A percentile compares a stretch with the other conserved stretches of the same genome.
Evolutionary conservation across 139 green algal genomes (phyloP).

Genomic region (Marvania coccoides): DNA sequence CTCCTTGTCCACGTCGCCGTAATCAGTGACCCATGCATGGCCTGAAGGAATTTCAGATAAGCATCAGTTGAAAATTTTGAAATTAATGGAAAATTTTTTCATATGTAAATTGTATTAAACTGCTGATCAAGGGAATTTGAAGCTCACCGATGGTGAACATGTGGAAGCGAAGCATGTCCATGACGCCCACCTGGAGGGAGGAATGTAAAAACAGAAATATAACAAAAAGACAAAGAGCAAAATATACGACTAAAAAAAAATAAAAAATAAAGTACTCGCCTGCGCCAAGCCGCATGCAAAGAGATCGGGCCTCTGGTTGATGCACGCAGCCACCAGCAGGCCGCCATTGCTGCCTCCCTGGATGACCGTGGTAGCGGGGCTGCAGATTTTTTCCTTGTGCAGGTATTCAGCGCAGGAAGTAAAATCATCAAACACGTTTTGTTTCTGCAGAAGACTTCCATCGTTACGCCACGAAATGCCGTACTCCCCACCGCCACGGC

Average conservation of each 20-base stretch:
- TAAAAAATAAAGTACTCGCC: conserved; percentile 26
- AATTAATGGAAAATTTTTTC: neutral
- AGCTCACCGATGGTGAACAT: conserved; percentile 79
- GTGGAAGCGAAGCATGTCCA: conserved; percentile 96
- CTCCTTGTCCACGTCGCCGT: conserved; percentile 64
- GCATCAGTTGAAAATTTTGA: neutral
- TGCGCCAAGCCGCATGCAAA: conserved; percentile 69
- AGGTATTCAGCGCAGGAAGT: conserved; percentile 70
- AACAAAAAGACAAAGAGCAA: no score
- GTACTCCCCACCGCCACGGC: conserved; percentile 89
- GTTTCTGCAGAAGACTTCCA: conserved; percentile 57
- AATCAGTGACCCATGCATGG: conserved; percentile 77
- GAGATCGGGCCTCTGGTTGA: conserved; percentile 89
- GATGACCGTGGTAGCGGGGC: conserved; percentile 57
- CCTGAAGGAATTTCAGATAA: no score
- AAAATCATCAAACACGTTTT: conserved; percentile 91
- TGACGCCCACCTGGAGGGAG: conserved; percentile 66
- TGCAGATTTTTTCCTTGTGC: conserved; percentile 45
- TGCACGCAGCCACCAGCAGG: conserved; percentile 84
- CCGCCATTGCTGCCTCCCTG: conserved; percentile 85
- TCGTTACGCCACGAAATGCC: conserved; percentile 79
- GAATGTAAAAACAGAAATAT: no score
- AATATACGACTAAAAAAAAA: neutral
- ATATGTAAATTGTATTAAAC: neutral
- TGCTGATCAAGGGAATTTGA: neutral